Evolutionary conservation across 331 rosid species (phyloP).

Genomic region (Spiraea crenata): DNA sequence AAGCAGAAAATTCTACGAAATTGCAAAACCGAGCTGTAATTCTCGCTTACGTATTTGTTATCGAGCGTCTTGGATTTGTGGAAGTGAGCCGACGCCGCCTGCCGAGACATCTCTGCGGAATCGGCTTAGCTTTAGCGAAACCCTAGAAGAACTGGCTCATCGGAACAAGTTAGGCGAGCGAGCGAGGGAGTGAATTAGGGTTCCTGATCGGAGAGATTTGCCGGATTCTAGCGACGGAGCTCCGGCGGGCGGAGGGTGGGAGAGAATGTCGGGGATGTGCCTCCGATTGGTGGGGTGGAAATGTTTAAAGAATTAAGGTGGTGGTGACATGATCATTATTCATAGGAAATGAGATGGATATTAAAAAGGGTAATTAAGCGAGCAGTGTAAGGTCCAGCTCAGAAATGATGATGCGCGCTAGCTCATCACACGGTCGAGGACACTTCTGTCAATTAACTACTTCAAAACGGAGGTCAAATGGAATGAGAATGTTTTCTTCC

Average conservation of each 20-base stretch:
- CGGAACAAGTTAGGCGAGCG: neutral
- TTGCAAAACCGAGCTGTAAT: constrained; percentile 10
- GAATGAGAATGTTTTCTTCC: neutral
- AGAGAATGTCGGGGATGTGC: neutral
- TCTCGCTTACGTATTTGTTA: constrained; percentile 72
- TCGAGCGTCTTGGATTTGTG: constrained; percentile 93
- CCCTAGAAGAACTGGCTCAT: constrained; percentile 41
- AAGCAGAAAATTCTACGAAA: neutral
- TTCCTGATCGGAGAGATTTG: neutral
- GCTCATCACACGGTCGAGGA: neutral
- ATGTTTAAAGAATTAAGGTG: constrained; percentile 13
- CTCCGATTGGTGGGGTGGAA: constrained; percentile 6
- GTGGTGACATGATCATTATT: neutral
- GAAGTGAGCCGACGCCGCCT: constrained; percentile 63
- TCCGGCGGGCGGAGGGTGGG: constrained; percentile 1
- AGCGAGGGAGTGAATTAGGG: constrained; percentile 9
- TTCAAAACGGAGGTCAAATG: neutral
- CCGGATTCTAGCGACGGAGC: neutral
- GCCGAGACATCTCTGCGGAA: constrained; percentile 75
- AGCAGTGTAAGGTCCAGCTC: neutral
- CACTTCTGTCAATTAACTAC: neutral
- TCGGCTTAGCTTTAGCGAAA: constrained; percentile 27
- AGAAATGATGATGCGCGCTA: neutral
- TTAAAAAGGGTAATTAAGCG: neutral
- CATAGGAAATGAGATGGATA: neutral